Evolutionary conservation across 306 rosid genomes (phyloP), one percentile per base, ranked within the genome.

Genomic region (Chamaecrista fasciculata): DNA sequence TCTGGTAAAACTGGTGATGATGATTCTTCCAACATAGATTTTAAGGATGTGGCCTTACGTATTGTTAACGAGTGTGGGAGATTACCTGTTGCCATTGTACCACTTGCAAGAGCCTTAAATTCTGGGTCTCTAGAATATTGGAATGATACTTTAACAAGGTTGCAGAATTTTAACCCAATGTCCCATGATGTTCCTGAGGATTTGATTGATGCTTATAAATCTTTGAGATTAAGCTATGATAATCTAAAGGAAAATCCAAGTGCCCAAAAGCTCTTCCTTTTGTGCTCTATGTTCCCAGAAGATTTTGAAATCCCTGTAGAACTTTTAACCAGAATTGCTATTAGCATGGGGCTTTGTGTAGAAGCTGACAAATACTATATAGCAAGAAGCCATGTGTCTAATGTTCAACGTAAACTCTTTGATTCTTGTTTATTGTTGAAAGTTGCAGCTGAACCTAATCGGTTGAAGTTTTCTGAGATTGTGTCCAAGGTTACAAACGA

Each of bases 231-330:
- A n/a, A 69, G 76, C 59, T 76, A 8, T 44, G 59, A 52, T 56
- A 51, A 52, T 37, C 53, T 76, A 68, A 52, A 36, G 20, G 4
- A 42, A n/a, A n/a, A 46, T 18, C 9, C 61, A 11, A 44, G 42
- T 10, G 11, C 50, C 10, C 64, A 76, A 46, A 42, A n/a, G 0
- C 34, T 69, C 11, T 62, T 76, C 9, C 26, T 62, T 5, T 62
- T 62, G 10, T 62, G 71, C 23, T 69, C 67, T 19, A 6, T 76
- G 8, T 76, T 76, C 44, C 71, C 67, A 28, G 66, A 69, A 55
- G 75, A 61, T 33, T 28, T 1, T 40, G 40, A 76, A 46, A 46
- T n/a, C 60, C 70, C 15, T 20, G 15, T 76, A 33, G 80, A 76
- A 4, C 28, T 57, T 26, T 28, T 76, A 29, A 24, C 40, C 33